Evolutionary conservation across 2,329 filamentous ascomycete genomes (phyloP).

Genomic region (Neofusicoccum umdonicola): DNA sequence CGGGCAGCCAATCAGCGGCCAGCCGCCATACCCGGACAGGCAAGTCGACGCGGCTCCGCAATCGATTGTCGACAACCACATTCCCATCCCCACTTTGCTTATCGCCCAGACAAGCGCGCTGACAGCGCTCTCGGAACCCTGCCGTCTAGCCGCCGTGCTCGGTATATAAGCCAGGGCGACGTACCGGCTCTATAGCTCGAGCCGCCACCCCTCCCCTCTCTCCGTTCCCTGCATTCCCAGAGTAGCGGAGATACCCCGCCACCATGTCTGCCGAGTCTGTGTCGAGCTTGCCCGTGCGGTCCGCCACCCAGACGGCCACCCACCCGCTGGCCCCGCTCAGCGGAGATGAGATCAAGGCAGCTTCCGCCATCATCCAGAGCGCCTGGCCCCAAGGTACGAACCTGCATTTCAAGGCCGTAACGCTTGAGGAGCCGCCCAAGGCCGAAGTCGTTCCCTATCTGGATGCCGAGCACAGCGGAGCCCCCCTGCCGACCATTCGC

Average conservation of each 20-base stretch:
- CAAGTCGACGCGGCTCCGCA: conserved; percentile 14
- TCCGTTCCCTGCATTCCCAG: neutral
- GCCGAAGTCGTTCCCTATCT: conserved; percentile 58
- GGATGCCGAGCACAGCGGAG: conserved; percentile 59
- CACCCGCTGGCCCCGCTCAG: conserved; percentile 62
- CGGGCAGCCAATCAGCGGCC: conserved; percentile 1
- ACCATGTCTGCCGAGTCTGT: conserved; percentile 11
- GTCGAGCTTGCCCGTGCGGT: conserved; percentile 7
- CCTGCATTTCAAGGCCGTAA: conserved; percentile 66
- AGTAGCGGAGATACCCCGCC: neutral
- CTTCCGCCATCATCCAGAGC: conserved; percentile 49
- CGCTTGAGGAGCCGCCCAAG: conserved; percentile 64
- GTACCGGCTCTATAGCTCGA: neutral
- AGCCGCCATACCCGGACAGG: neutral
- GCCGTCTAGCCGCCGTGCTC: neutral
- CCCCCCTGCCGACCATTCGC: conserved; percentile 51
- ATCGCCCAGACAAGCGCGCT: conserved; percentile 5
- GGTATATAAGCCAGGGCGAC: neutral
- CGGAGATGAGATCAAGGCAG: conserved; percentile 55
- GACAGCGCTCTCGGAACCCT: neutral
- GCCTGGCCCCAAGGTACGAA: conserved; percentile 57
- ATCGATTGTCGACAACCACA: conserved; percentile 9
- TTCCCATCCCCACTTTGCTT: conserved; percentile 18
- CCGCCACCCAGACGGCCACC: neutral
- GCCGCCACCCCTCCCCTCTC: neutral